Evolutionary conservation across 2,329 filamentous ascomycete genomes (phyloP).

Genomic region (Dactylonectria macrodidyma): DNA sequence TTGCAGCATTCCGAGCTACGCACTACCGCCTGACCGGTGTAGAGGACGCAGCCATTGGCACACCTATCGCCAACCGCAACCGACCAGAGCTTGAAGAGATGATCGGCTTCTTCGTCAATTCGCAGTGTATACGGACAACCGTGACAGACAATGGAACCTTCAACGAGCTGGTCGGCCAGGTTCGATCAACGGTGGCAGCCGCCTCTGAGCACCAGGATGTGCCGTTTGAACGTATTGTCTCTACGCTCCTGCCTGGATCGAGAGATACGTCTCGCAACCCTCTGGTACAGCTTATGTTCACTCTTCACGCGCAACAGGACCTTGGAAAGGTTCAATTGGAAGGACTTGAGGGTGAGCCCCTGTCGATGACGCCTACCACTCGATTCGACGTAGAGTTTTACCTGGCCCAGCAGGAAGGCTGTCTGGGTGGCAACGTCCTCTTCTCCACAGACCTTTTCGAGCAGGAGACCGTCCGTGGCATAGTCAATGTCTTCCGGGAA

Average conservation of each 20-base stretch:
- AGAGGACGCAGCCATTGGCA: conserved; percentile 41
- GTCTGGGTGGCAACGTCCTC: conserved; percentile 28
- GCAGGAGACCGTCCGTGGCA: conserved; percentile 34
- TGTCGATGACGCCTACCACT: conserved; percentile 19
- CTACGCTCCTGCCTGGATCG: conserved; percentile 19
- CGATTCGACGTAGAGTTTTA: conserved; percentile 48
- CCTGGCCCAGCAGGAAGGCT: conserved; percentile 35
- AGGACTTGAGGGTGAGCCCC: conserved; percentile 30
- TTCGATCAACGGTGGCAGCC: conserved; percentile 20
- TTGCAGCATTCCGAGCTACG: conserved; percentile 42
- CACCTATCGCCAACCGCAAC: conserved; percentile 37
- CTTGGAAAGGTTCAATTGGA: conserved; percentile 38
- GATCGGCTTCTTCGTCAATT: conserved; percentile 46
- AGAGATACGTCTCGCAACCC: conserved; percentile 35
- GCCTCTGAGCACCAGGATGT: conserved; percentile 42
- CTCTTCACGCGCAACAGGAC: conserved; percentile 39
- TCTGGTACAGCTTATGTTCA: conserved; percentile 33
- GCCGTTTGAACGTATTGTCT: conserved; percentile 39
- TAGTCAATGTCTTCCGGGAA: conserved; percentile 34
- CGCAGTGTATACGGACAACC: conserved; percentile 37
- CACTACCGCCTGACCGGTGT: conserved; percentile 45
- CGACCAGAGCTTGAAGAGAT: conserved; percentile 35
- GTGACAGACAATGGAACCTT: conserved; percentile 29
- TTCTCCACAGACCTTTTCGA: conserved; percentile 44
- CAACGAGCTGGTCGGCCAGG: conserved; percentile 36